Percentiles rank a stretch among this genome's conserved stretches.
phyloP scores from a whole-genome alignment of 2,329 filamentous ascomycete species.

The Ascochyta fabae region DNA sequence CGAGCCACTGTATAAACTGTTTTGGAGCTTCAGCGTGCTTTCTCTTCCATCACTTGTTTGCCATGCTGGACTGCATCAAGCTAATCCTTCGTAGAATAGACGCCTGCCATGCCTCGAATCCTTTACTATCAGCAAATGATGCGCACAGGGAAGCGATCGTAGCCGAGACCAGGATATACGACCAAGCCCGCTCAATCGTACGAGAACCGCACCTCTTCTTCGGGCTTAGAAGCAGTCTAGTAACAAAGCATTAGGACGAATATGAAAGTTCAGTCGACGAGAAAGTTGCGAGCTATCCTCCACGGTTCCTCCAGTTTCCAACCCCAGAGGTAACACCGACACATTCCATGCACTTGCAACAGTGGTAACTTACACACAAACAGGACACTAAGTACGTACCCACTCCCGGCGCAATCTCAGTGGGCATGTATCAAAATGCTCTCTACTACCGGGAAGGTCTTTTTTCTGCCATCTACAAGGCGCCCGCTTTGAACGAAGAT shows the following conservation, averaged over 20 bases:
- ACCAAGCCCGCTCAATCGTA: conserved; percentile 65
- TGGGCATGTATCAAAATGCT: conserved; percentile 65
- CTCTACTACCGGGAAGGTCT: conserved; percentile 69
- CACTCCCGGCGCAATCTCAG: conserved; percentile 48
- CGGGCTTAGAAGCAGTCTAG: background rate
- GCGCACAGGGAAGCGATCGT: conserved; percentile 66
- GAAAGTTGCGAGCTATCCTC: conserved; percentile 27
- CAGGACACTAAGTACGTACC: conserved; percentile 42
- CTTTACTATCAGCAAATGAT: conserved; percentile 54
- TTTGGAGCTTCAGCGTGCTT: background rate
- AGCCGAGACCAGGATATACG: conserved; percentile 70
- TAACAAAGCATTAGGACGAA: conserved; percentile 42
- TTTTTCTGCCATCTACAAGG: conserved; percentile 83
- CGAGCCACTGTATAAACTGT: conserved; percentile 12
- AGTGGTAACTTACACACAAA: background rate
- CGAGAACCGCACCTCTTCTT: conserved; percentile 7
- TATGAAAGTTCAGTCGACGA: conserved; percentile 40
- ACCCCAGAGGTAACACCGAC: conserved; percentile 27
- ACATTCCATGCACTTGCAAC: background rate
- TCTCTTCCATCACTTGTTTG: conserved; percentile 6
- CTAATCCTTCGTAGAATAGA: conserved; percentile 20
- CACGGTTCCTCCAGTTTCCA: conserved; percentile 32
- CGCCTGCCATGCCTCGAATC: conserved; percentile 56
- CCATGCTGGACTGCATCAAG: conserved; percentile 20
- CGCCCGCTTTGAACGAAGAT: conserved; percentile 51